Base-by-base conservation (phyloP, 108 stramenopile genomes). In the Nitzschia putrida region DNA sequence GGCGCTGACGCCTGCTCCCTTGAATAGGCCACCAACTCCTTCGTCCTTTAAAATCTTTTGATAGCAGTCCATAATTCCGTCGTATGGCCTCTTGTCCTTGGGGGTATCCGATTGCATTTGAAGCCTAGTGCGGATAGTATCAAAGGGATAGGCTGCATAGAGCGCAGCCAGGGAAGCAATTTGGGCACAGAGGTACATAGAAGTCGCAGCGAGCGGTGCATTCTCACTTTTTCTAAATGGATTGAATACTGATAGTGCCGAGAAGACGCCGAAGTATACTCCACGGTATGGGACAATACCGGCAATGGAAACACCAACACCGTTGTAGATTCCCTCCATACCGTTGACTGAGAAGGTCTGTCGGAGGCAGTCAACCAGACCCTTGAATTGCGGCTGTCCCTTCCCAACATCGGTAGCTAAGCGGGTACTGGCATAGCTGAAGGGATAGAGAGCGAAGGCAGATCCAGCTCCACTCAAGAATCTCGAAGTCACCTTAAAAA, bases 211-310 rank as follows among this genome's bases (percentile, higher is more conserved):
- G 74, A 88, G 69, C 66, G 91, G 0, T 69, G 75, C 78, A 78
- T 82, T 90, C 40, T 92, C 85, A 65, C 80, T 78, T 89, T 95
- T 94, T 81, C 96, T 94, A 95, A 85, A 97, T 66, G 98, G 97
- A 89, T 98, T 98, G 78, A 96, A 84, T 81, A 90, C 95, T 29
- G 88, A 90, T 69, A 96, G 91, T 66, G 98, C 96, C 73, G 98
- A 98, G 79, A 95, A 97, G 42, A 98, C 88, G 73, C 97, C 98
- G 79, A 99, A 99, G 92, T 98, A 97, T 59, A 77, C 96, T 64
- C 96, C 98, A 78, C 98, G 97, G 95, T 96, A 99, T 23, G 96
- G 94, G 79, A 98, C 95, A 80, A 97, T 97, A 75, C 97, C 98
- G 70, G 86, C 79, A 43, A 98, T 81, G 51, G 95, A 96, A 22